phyloP scores from a whole-genome alignment of 371 early-diverging fungal species.

The Mucor velutinosus region DNA sequence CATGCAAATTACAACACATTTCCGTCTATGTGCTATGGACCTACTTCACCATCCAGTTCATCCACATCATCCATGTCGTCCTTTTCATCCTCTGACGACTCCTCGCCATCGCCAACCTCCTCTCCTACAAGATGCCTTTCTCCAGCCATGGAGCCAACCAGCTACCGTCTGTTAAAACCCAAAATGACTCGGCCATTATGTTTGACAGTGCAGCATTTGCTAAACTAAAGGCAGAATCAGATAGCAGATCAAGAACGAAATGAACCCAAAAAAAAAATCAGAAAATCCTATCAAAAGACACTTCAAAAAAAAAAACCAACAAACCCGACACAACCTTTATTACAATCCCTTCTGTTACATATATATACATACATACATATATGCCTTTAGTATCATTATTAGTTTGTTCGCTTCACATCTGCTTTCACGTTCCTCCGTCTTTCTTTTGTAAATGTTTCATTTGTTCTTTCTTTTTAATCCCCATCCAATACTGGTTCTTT shows the following conservation, averaged over 20 bases:
- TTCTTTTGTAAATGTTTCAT: neutral
- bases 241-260: neutral
- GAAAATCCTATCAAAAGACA: neutral
- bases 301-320: neutral
- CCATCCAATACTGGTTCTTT: slow-evolving; percentile 11
- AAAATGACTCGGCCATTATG: slow-evolving; percentile 16
- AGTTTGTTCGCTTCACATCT: neutral
- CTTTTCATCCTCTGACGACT: neutral
- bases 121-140: slow-evolving; percentile 3
- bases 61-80: neutral
- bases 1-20: neutral
- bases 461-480: neutral
- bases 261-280: neutral
- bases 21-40: slow-evolving; percentile 7
- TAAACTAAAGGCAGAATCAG: neutral
- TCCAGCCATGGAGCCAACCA: slow-evolving; percentile 8
- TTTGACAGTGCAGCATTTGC: slow-evolving; percentile 12
- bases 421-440: neutral
- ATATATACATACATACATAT: neutral
- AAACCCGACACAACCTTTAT: slow-evolving; percentile 1
- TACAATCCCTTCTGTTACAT: slow-evolving; percentile 6
- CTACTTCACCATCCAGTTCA: neutral
- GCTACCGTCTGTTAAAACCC: slow-evolving; percentile 18
- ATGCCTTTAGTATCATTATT: slow-evolving; percentile 1
- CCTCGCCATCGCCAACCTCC: neutral